Evolutionary conservation across 306 rosid genomes (phyloP).

Genomic region (Spatholobus suberectus): DNA sequence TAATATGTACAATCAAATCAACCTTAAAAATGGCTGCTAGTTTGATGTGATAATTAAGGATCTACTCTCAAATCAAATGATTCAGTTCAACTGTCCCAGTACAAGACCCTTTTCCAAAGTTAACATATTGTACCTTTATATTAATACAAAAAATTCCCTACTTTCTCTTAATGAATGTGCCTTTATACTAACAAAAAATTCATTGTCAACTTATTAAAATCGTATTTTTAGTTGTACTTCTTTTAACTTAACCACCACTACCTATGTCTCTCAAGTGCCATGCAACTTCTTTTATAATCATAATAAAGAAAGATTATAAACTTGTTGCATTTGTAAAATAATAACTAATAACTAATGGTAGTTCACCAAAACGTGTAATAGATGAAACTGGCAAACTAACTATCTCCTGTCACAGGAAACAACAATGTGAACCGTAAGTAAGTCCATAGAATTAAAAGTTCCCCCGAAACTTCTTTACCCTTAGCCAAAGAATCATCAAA

Average conservation of each 20-base stretch:
- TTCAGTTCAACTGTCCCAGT: conserved; percentile 7
- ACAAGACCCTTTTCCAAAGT: background rate
- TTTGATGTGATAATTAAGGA: conserved; percentile 10
- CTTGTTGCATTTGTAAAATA: background rate
- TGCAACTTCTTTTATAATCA: no score
- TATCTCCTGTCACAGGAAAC: background rate
- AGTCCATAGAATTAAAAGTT: conserved; percentile 7
- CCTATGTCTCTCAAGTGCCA: conserved; percentile 18
- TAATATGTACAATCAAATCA: conserved; percentile 3
- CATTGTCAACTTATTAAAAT: conserved; percentile 5
- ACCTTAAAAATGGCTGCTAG: conserved; percentile 18
- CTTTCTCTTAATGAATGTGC: background rate
- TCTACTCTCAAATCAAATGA: conserved; percentile 26
- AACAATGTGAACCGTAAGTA: background rate
- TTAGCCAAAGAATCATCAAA: conserved; percentile 7
- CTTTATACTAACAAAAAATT: background rate
- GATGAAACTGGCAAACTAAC: background rate
- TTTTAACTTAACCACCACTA: conserved; percentile 12
- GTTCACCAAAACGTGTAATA: conserved; percentile 5
- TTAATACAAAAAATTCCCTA: background rate
- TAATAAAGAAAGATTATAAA: no score
- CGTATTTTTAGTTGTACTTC: conserved; percentile 6
- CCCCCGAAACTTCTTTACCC: conserved; percentile 10
- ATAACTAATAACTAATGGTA: background rate
- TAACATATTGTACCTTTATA: background rate